Conservation (phyloP, 768 basidiomycete species). For the Calocera cornea region DNA sequence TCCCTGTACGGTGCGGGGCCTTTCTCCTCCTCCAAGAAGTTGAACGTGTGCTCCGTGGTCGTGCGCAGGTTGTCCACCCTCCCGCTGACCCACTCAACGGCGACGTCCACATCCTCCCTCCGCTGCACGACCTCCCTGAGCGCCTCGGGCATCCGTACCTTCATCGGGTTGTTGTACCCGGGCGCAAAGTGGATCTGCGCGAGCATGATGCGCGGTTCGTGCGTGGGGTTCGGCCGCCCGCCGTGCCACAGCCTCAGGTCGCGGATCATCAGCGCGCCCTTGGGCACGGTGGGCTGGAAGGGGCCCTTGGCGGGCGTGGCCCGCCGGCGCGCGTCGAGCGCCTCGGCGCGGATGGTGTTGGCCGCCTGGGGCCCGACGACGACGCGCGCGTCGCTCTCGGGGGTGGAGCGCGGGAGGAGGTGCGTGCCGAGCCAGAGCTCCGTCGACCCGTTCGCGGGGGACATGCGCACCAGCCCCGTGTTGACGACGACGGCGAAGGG, state of each 20-base stretch:
- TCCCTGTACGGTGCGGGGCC: background rate
- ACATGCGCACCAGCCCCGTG: background rate
- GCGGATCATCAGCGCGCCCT: background rate
- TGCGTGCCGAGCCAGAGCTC: background rate
- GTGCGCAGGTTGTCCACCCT: background rate
- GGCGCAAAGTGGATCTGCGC: background rate
- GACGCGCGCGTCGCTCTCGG: background rate
- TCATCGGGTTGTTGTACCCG: background rate
- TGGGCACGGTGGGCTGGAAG: background rate
- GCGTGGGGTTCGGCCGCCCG: background rate
- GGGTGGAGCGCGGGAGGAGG: background rate
- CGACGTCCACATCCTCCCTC: background rate
- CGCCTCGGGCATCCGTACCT: background rate
- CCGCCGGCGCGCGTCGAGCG: background rate
- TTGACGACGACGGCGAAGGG: background rate
- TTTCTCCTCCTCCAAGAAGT: background rate
- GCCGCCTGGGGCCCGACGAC: background rate
- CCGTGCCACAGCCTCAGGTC: background rate
- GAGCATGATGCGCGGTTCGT: background rate
- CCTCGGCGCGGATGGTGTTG: background rate
- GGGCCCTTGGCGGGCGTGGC: background rate
- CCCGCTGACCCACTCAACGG: background rate
- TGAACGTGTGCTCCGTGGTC: background rate
- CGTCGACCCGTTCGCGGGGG: background rate
- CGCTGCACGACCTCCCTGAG: background rate